These are phyloP conservation scores for Aspergillus eucalypticola DNA, from an alignment of 2,329 filamentous ascomycete species.

Conservation along the genomic window DNA sequence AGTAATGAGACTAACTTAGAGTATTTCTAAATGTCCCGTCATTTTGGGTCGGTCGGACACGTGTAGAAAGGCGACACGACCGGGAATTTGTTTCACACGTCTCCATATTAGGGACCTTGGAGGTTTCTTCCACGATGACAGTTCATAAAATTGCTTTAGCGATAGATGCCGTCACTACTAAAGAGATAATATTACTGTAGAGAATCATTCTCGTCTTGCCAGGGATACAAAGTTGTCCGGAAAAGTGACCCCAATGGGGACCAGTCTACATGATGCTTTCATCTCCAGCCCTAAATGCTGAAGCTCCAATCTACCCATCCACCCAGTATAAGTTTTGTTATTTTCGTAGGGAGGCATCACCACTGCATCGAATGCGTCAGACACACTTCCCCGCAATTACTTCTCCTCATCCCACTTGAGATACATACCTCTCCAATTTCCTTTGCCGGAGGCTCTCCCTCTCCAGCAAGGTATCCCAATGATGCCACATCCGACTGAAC, in stretches of 20 bases:
- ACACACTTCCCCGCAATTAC: background rate
- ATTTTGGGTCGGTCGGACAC: background rate
- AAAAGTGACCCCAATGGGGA: too few relatives aligned
- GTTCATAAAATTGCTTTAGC: rapidly evolving
- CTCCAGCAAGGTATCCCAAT: background rate
- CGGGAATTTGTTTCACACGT: rapidly evolving
- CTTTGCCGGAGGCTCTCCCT: background rate
- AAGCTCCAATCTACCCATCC: too few relatives aligned
- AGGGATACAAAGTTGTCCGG: too few relatives aligned
- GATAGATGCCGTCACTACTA: too few relatives aligned
- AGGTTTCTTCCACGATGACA: rapidly evolving
- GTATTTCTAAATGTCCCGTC: background rate
- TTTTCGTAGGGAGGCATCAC: too few relatives aligned
- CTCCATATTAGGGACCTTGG: background rate
- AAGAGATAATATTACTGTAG: rapidly evolving
- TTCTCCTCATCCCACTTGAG: background rate
- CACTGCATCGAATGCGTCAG: too few relatives aligned
- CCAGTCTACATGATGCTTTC: too few relatives aligned
- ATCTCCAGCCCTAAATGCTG: too few relatives aligned
- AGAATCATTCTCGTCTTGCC: too few relatives aligned
- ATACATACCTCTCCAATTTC: too few relatives aligned
- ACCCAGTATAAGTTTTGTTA: too few relatives aligned
- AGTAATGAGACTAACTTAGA: background rate
- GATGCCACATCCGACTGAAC: background rate
- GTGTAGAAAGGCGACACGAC: background rate